These are phyloP conservation scores for Synchytrium microbalum DNA, from an alignment of 371 early-diverging fungal species.

Conservation along the genomic window DNA sequence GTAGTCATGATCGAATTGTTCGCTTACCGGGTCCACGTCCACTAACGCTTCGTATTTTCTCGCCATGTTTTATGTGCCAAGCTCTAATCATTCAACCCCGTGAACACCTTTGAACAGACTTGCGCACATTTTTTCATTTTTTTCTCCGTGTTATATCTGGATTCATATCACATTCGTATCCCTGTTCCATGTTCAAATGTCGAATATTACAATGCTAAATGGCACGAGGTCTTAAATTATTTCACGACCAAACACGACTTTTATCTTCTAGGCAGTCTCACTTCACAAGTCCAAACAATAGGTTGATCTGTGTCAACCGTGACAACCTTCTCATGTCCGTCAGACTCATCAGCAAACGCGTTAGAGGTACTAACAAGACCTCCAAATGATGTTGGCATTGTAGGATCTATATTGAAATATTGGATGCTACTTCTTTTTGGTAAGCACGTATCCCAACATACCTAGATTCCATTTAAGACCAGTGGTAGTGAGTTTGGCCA, in stretches of 20 bases:
- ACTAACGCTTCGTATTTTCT: not conserved
- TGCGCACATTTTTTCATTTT: too few species aligned
- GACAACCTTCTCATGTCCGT: slow-evolving; percentile 27
- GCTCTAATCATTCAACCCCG: too few species aligned
- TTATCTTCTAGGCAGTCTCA: too few species aligned
- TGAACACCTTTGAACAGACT: too few species aligned
- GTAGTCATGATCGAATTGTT: too few species aligned
- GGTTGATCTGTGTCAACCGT: slow-evolving; percentile 55
- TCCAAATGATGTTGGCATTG: slow-evolving; percentile 50
- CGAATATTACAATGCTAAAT: too few species aligned
- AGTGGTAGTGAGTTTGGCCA: slow-evolving; percentile 50
- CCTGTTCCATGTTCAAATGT: too few species aligned
- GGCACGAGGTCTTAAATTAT: too few species aligned
- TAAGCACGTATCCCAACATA: slow-evolving; percentile 18
- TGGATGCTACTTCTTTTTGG: not conserved
- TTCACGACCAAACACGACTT: too few species aligned
- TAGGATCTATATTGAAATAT: slow-evolving; percentile 26
- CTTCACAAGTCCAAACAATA: slow-evolving; percentile 73
- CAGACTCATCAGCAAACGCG: slow-evolving; percentile 37
- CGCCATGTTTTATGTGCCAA: too few species aligned
- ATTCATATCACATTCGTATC: too few species aligned
- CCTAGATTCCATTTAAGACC: slow-evolving; percentile 85
- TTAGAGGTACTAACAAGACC: slow-evolving; percentile 74
- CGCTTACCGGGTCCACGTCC: not conserved
- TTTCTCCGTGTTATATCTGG: too few species aligned